These are phyloP conservation scores for Blastobotrys illinoisensis DNA, from an alignment of 1,139 yeast species.

Conservation along the genomic window DNA sequence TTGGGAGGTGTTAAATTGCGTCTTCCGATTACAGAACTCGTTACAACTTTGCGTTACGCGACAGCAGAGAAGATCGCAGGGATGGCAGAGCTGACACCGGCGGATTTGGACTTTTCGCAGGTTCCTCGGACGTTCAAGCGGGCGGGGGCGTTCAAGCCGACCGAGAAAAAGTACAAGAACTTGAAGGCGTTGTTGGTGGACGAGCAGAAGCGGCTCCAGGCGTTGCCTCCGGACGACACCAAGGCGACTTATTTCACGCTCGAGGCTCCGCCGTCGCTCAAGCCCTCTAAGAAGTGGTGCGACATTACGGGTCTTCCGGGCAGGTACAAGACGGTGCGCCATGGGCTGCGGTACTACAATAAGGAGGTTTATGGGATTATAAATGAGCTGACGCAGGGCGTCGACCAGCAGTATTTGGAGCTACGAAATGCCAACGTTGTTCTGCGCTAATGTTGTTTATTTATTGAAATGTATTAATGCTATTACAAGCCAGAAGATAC, in stretches of 20 bases:
- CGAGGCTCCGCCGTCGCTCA: slow-evolving; percentile 83
- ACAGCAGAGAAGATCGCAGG: background rate
- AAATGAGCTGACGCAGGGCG: slow-evolving; percentile 79
- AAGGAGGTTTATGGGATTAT: slow-evolving; percentile 79
- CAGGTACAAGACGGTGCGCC: slow-evolving; percentile 67
- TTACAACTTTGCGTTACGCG: too few species aligned
- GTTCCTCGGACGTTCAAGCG: slow-evolving; percentile 46
- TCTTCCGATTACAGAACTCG: too few species aligned
- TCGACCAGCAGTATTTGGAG: slow-evolving; percentile 87
- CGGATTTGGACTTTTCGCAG: slow-evolving; percentile 14
- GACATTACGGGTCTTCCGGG: slow-evolving; percentile 90
- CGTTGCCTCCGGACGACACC: slow-evolving; percentile 17
- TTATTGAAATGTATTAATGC: background rate
- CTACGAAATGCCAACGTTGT: slow-evolving; percentile 86
- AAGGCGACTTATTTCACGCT: slow-evolving; percentile 40
- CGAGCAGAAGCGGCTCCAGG: slow-evolving; percentile 56
- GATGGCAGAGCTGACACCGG: background rate
- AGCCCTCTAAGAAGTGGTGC: slow-evolving; percentile 80
- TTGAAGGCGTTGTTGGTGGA: slow-evolving; percentile 70
- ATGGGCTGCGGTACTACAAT: slow-evolving; percentile 73
- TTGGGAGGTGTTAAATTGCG: too few species aligned
- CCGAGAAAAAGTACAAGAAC: slow-evolving; percentile 58
- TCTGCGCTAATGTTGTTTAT: slow-evolving; percentile 42
- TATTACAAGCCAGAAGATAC: too few species aligned
- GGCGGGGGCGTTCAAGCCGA: slow-evolving; percentile 37